These are phyloP conservation scores for Blastocladiella britannica DNA, from an alignment of 192 early-diverging fungal genomes.

Conservation along the genomic window DNA sequence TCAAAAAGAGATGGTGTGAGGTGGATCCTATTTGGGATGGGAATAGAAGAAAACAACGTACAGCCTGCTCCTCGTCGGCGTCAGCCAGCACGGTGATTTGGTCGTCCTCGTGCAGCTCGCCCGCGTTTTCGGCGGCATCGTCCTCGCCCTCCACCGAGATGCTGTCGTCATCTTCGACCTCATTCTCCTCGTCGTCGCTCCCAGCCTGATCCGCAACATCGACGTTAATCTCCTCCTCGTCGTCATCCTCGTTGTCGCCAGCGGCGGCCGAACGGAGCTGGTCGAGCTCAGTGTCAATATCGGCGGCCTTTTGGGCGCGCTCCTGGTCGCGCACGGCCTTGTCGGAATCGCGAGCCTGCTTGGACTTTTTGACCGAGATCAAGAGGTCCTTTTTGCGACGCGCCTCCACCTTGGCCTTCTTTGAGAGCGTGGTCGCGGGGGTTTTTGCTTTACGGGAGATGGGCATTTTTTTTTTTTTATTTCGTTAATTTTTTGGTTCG, in stretches of 20 bases:
- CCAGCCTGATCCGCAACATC: conserved; percentile 10
- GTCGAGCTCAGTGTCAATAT: no score
- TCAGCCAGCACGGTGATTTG: neutral
- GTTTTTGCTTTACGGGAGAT: no score
- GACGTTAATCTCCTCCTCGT: conserved; percentile 16
- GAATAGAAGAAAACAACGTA: neutral
- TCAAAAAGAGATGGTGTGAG: conserved; percentile 2
- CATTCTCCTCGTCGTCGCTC: conserved; percentile 13
- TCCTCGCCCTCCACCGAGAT: conserved; percentile 9
- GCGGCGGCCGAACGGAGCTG: conserved; percentile 12
- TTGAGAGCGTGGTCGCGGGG: no score
- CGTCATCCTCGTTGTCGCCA: conserved; percentile 16
- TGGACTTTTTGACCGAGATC: conserved; percentile 8
- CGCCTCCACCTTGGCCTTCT: no score
- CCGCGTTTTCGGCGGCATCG: conserved; percentile 2
- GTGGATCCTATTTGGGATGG: neutral
- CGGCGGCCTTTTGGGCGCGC: no score
- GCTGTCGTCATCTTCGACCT: conserved; percentile 8
- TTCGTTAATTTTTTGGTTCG: no score
- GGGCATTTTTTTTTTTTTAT: no score
- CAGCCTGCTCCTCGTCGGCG: neutral
- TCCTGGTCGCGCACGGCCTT: conserved; percentile 8
- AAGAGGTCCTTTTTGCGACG: no score
- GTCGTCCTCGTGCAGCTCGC: neutral
- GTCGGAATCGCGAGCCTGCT: conserved; percentile 16